These are phyloP conservation scores for Quercus cerris DNA, from an alignment of 306 rosid species.

Conservation along the genomic window DNA sequence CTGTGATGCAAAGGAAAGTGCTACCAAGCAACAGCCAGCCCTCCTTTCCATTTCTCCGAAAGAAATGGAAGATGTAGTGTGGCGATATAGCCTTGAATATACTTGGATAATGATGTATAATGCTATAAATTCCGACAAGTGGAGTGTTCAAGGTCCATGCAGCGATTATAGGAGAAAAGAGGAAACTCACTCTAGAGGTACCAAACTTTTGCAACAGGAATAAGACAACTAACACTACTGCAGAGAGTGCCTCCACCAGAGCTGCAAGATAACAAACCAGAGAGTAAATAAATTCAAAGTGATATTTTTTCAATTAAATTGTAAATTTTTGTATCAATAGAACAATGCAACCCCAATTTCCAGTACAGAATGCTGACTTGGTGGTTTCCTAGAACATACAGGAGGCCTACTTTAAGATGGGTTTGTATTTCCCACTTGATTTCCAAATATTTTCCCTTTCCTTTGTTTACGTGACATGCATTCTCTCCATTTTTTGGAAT, in stretches of 20 bases:
- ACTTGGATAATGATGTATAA: slow-evolving; percentile 58
- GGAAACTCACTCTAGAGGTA: slow-evolving; percentile 82
- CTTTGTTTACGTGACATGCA: background rate
- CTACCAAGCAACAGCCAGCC: slow-evolving; percentile 84
- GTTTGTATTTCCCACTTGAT: background rate
- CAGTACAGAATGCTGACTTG: background rate
- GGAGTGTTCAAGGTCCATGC: slow-evolving; percentile 79
- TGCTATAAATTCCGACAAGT: slow-evolving; percentile 75
- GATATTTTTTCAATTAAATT: background rate
- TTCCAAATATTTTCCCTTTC: background rate
- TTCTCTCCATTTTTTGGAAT: background rate
- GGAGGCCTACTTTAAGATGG: background rate
- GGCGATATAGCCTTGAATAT: slow-evolving; percentile 81
- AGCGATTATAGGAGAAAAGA: slow-evolving; percentile 84
- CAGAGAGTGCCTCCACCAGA: slow-evolving; percentile 57
- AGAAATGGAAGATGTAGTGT: slow-evolving; percentile 65
- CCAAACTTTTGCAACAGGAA: slow-evolving; percentile 75
- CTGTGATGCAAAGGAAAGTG: slow-evolving; percentile 81
- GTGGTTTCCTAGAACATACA: background rate
- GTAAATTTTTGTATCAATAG: background rate
- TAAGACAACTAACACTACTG: slow-evolving; percentile 49
- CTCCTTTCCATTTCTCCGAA: slow-evolving; percentile 59
- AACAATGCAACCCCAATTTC: background rate
- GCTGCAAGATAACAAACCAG: slow-evolving; percentile 38
- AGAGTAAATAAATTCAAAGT: background rate